Evolutionary conservation across 257 asterid genomes (phyloP).

Genomic region (Cruciata laevipes): DNA sequence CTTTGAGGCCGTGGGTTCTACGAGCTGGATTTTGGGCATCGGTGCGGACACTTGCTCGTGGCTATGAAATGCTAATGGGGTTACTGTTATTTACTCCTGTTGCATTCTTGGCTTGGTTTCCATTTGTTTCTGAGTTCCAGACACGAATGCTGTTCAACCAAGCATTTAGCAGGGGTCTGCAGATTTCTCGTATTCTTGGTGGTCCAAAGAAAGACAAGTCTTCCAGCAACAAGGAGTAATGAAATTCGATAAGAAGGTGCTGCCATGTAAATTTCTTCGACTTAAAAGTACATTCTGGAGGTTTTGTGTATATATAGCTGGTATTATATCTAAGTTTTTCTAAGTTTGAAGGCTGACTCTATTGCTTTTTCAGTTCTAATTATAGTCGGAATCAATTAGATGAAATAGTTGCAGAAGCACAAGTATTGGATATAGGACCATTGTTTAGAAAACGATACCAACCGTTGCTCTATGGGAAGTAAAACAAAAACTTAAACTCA

Average conservation of each 20-base stretch:
- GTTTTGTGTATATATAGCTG: slow-evolving; percentile 2
- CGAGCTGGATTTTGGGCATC: slow-evolving; percentile 66
- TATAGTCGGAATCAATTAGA: not conserved
- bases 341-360: not conserved
- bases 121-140: slow-evolving; percentile 95
- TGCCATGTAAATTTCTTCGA: not conserved
- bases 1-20: slow-evolving; percentile 49
- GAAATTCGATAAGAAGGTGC: not conserved
- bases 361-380: not conserved
- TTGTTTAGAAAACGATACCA: no score
- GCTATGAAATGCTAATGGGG: slow-evolving; percentile 77
- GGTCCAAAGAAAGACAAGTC: slow-evolving; percentile 93
- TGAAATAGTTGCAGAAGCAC: not conserved
- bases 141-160: slow-evolving; percentile 95
- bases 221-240: slow-evolving; percentile 53
- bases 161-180: slow-evolving; percentile 96
- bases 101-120: slow-evolving; percentile 98
- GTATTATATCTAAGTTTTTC: not conserved
- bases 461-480: no score
- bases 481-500: no score
- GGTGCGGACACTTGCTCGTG: slow-evolving; percentile 70
- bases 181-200: slow-evolving; percentile 94
- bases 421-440: no score
- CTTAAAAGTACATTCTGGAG: not conserved
- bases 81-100: slow-evolving; percentile 76